Evolutionary conservation across 2,329 filamentous ascomycete genomes (phyloP), one percentile per base, ranked within the genome.

Genomic region (Penicillium oxalicum): DNA sequence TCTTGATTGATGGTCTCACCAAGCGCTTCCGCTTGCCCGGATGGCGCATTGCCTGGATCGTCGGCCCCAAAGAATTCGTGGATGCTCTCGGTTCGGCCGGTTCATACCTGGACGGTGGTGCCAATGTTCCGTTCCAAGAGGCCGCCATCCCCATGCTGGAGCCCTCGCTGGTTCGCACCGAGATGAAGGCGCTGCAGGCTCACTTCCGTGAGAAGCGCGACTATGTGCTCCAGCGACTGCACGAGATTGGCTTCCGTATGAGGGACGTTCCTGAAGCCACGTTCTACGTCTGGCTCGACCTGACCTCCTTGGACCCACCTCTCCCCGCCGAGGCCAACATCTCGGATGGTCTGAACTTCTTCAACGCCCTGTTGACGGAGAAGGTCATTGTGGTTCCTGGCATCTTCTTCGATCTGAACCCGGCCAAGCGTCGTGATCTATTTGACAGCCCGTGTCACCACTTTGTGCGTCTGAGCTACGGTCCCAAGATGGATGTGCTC

Each of bases 341-440:
- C 68, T 85, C 87, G 51, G 91, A 97, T 67, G 91, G 91, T 7
- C 76, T 97, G 63, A 95, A 95, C 75, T 97, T 97, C 79, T 96
- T 97, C 82, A 83, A 93, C 68, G 90, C 90, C 28, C 93, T 93
- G 65, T 75, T 97, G 39, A 83, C 87, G 63, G 90, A 96, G 76
- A 94, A 94, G 78, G 88, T 94, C 58, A 96, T 96, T 64, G 90
- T 96, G 13, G 91, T 97, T 4, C 91, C 91, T 0, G 91, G 91
- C 51, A 97, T 97, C 70, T 97, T 97, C 79, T 97, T 97, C 68
- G 91, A 97, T 64, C 73, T 97, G 56, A 97, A 97, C 74, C 91
- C 91, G 4, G 86, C 87, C 33, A 86, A 89, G 68, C 80, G 91
- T 56, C 80, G 91, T 66, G 91, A 97, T 69, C 71, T 97, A 59